These are phyloP conservation scores for Cyclospora cayetanensis DNA, from an alignment of 169 alveolate genomes.

Conservation along the genomic window DNA sequence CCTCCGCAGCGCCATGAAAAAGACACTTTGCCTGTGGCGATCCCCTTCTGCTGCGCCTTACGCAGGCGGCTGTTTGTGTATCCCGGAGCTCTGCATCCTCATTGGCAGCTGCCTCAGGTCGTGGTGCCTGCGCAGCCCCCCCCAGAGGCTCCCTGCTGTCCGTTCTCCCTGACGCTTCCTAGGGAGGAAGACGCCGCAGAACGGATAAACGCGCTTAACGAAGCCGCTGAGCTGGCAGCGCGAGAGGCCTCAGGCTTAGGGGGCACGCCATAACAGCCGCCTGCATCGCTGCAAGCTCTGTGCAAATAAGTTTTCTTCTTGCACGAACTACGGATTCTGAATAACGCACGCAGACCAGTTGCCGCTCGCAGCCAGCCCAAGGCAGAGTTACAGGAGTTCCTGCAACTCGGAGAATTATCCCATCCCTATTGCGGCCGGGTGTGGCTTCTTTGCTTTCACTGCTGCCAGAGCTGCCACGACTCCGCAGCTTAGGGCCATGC, in stretches of 20 bases:
- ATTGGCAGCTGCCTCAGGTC: slow-evolving; percentile 92
- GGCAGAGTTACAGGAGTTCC: no score
- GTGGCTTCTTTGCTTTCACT: no score
- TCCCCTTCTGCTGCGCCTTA: background rate
- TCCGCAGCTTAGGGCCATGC: no score
- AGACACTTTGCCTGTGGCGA: background rate
- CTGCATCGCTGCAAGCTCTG: no score
- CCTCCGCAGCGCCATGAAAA: background rate
- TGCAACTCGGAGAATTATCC: no score
- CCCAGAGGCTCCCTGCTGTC: background rate
- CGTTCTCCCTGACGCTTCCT: slow-evolving; percentile 8
- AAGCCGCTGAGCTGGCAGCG: background rate
- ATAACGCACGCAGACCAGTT: no score
- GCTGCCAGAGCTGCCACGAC: no score
- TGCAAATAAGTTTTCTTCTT: no score
- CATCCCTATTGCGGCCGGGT: no score
- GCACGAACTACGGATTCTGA: no score
- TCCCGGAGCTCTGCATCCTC: slow-evolving; percentile 92
- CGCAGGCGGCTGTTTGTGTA: slow-evolving; percentile 84
- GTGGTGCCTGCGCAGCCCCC: slow-evolving; percentile 60
- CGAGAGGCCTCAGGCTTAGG: background rate
- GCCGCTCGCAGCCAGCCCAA: no score
- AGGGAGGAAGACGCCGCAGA: background rate
- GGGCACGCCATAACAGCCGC: background rate
- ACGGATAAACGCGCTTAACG: background rate